A percentile compares a stretch with the other conserved stretches of the same genome.
These are phyloP conservation scores for Cyberlindnera veronae DNA, from an alignment of 805 yeast species.

Conservation along the genomic window DNA sequence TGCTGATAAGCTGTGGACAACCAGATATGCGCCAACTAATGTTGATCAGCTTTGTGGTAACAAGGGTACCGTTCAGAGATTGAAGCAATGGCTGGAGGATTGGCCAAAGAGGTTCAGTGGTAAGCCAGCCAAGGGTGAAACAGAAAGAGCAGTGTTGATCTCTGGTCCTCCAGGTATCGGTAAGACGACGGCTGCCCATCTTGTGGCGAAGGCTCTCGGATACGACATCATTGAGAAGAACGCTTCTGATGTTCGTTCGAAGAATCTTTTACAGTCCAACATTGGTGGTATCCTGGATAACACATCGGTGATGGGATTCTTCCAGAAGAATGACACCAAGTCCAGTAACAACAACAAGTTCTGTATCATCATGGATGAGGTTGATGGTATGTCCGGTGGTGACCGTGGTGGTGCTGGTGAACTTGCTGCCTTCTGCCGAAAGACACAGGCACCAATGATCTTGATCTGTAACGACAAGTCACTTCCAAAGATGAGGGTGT, in stretches of 20 bases:
- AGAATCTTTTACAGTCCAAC: conserved; percentile 63
- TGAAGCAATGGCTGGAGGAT: conserved; percentile 68
- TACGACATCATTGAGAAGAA: conserved; percentile 74
- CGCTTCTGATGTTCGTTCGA: conserved; percentile 89
- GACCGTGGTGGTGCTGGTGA: conserved; percentile 99
- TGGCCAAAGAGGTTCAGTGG: conserved; percentile 68
- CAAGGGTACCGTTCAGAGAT: conserved; percentile 63
- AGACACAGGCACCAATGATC: conserved; percentile 85
- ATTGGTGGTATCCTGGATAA: conserved; percentile 73
- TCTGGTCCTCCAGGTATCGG: conserved; percentile 90
- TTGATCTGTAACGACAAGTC: conserved; percentile 91
- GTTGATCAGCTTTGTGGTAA: conserved; percentile 86
- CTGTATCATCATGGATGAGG: conserved; percentile 95
- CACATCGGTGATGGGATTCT: conserved; percentile 79
- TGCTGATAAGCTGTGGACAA: conserved; percentile 83
- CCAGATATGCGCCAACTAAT: conserved; percentile 81
- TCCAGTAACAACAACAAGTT: conserved; percentile 50
- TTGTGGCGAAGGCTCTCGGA: conserved; percentile 65
- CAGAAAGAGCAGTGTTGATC: conserved; percentile 80
- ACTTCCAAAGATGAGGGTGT: conserved; percentile 93
- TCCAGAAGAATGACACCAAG: conserved; percentile 37
- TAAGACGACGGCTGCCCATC: conserved; percentile 77
- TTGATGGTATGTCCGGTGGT: conserved; percentile 99
- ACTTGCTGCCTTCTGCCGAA: conserved; percentile 79
- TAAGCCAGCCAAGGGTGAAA: conserved; percentile 59